Conservation (phyloP, 2,329 filamentous ascomycete species). For the Fusarium brachygibbosum region DNA sequence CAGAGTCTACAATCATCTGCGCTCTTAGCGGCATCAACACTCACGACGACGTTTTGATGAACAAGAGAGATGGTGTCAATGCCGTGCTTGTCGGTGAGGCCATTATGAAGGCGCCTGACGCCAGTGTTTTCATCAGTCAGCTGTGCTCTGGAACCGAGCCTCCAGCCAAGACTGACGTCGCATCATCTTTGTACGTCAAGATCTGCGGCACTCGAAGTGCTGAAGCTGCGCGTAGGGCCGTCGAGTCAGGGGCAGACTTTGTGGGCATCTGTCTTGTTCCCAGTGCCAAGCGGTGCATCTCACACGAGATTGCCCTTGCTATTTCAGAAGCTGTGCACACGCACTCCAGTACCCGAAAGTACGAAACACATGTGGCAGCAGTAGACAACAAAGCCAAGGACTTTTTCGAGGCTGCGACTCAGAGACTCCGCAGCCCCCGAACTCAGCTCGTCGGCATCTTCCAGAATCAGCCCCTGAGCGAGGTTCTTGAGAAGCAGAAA, state of each 20-base stretch:
- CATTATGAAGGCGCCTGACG: constrained; percentile 91
- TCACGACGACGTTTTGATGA: constrained; percentile 87
- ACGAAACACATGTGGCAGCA: constrained; percentile 48
- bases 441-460: constrained; percentile 94
- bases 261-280: constrained; percentile 93
- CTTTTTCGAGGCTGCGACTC: constrained; percentile 75
- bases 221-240: constrained; percentile 83
- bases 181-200: constrained; percentile 79
- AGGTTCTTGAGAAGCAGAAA: constrained; percentile 83
- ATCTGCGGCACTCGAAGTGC: constrained; percentile 92
- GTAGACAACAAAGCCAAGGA: constrained; percentile 64
- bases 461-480: constrained; percentile 86
- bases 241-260: constrained; percentile 89
- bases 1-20: constrained; percentile 87
- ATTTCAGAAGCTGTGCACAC: constrained; percentile 85
- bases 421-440: constrained; percentile 66
- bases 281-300: constrained; percentile 83
- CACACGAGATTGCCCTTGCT: constrained; percentile 79
- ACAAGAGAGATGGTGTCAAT: constrained; percentile 89
- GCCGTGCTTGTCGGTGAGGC: constrained; percentile 96
- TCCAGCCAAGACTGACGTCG: constrained; percentile 52
- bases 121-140: constrained; percentile 83
- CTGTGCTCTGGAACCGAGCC: constrained; percentile 75
- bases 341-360: constrained; percentile 66
- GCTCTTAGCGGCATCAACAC: constrained; percentile 95